phyloP scores from a whole-genome alignment of 108 stramenopile genomes.

The Fistulifera solaris region DNA sequence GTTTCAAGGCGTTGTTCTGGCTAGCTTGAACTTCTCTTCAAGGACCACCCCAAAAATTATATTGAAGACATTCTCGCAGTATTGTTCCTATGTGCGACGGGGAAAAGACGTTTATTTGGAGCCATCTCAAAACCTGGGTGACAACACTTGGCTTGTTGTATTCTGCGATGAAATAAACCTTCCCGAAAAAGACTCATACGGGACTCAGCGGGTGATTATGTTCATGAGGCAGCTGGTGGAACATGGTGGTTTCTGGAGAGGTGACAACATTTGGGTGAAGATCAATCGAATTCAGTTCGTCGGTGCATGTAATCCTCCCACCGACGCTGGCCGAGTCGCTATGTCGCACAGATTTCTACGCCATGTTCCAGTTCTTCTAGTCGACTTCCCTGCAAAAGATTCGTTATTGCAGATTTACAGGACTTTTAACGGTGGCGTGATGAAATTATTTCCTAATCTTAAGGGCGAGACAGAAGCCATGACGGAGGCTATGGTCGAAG shows the following conservation, averaged over 20 bases:
- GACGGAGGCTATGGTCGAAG: slow-evolving; percentile 96
- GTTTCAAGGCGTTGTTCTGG: slow-evolving; percentile 87
- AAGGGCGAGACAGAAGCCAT: slow-evolving; percentile 84
- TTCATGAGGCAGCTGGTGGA: slow-evolving; percentile 97
- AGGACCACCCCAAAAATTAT: slow-evolving; percentile 95
- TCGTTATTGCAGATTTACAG: slow-evolving; percentile 94
- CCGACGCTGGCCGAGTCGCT: slow-evolving; percentile 92
- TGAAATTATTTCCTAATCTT: slow-evolving; percentile 91
- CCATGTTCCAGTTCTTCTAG: slow-evolving; percentile 93
- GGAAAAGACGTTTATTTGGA: slow-evolving; percentile 81
- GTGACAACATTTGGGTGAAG: slow-evolving; percentile 89
- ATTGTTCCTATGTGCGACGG: slow-evolving; percentile 87
- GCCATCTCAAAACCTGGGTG: slow-evolving; percentile 65
- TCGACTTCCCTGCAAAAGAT: slow-evolving; percentile 89
- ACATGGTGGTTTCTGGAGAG: slow-evolving; percentile 96
- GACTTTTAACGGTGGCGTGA: slow-evolving; percentile 91
- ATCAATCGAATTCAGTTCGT: slow-evolving; percentile 93
- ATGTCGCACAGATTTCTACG: slow-evolving; percentile 91
- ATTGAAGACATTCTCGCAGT: slow-evolving; percentile 88
- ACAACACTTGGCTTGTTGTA: slow-evolving; percentile 88
- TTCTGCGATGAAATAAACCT: slow-evolving; percentile 99
- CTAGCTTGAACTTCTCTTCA: slow-evolving; percentile 90
- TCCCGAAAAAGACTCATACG: slow-evolving; percentile 91
- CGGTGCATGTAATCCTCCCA: slow-evolving; percentile 98
- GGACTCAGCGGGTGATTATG: slow-evolving; percentile 93